Evolutionary conservation across 1,284 basidiomycete species (phyloP).

Genomic region (Trametes hirsuta): DNA sequence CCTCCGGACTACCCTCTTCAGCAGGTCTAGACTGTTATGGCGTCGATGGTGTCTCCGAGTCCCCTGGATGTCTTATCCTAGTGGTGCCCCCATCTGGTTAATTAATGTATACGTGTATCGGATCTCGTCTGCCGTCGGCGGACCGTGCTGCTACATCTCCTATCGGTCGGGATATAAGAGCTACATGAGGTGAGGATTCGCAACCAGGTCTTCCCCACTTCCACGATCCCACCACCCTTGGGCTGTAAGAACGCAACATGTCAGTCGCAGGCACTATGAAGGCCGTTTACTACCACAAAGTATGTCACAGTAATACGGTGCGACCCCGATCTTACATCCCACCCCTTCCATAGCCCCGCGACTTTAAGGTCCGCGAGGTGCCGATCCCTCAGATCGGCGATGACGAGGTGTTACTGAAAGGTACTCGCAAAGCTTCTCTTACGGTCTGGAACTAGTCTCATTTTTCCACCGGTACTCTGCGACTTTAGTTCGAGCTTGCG

Average conservation of each 20-base stretch:
- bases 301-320: slow-evolving; percentile 16
- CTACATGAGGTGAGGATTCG: neutral
- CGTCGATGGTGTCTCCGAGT: too few species aligned
- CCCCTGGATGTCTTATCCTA: neutral
- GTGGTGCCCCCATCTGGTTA: neutral
- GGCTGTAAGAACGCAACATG: neutral
- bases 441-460: neutral
- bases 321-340: neutral
- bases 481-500: slow-evolving; percentile 21
- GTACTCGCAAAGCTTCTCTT: slow-evolving; percentile 35
- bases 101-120: neutral
- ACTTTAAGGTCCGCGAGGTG: slow-evolving; percentile 65
- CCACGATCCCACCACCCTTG: neutral
- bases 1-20: too few species aligned
- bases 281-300: slow-evolving; percentile 57
- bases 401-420: slow-evolving; percentile 74
- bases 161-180: neutral
- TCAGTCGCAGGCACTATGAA: slow-evolving; percentile 44
- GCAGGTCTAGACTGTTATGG: too few species aligned
- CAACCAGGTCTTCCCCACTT: neutral
- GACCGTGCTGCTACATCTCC: neutral
- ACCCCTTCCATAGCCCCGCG: slow-evolving; percentile 47
- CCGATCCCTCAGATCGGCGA: slow-evolving; percentile 64
- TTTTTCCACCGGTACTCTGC: neutral
- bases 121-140: slow-evolving; percentile 3